Percentiles rank a stretch among this genome's conserved stretches.
phyloP scores from a whole-genome alignment of 768 basidiomycete species.

The Boletales sp. region DNA sequence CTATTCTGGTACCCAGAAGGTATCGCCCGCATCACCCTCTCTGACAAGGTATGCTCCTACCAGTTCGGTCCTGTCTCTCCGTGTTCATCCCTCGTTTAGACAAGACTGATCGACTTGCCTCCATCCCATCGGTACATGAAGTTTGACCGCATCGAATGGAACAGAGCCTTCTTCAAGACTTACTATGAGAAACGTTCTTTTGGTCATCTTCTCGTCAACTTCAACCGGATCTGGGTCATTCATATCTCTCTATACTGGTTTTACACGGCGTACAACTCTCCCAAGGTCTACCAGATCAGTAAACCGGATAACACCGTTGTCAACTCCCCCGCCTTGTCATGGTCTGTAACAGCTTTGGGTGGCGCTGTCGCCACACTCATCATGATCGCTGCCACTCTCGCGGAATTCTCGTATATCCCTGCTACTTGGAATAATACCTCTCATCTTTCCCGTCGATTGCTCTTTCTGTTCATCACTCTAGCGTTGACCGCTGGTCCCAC shows the following conservation, averaged over 20 bases:
- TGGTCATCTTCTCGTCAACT: constrained; percentile 96
- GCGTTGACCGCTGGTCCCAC: constrained; percentile 91
- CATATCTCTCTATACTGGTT: constrained; percentile 94
- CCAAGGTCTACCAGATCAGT: constrained; percentile 68
- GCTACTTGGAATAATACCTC: constrained; percentile 99
- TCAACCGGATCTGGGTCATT: constrained; percentile 99
- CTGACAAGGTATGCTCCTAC: constrained; percentile 67
- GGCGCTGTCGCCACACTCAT: constrained; percentile 95
- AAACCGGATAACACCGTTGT: constrained; percentile 34
- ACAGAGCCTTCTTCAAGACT: constrained; percentile 96
- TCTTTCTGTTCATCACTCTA: constrained; percentile 89
- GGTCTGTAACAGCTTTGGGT: constrained; percentile 92
- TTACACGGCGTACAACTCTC: constrained; percentile 94
- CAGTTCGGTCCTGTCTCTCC: not conserved
- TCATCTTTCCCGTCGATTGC: constrained; percentile 85
- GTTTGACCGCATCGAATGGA: constrained; percentile 97
- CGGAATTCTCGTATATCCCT: constrained; percentile 97
- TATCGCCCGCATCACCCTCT: constrained; percentile 84
- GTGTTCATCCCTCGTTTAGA: constrained; percentile 42
- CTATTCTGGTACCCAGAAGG: constrained; percentile 99
- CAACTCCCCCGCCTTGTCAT: constrained; percentile 75
- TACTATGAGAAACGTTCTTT: constrained; percentile 98
- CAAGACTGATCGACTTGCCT: constrained; percentile 85
- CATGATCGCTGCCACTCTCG: constrained; percentile 92
- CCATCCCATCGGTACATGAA: constrained; percentile 94